Evolutionary conservation across 805 yeast species (phyloP), one percentile per base, ranked within the genome.

Genomic region (Candida pini): DNA sequence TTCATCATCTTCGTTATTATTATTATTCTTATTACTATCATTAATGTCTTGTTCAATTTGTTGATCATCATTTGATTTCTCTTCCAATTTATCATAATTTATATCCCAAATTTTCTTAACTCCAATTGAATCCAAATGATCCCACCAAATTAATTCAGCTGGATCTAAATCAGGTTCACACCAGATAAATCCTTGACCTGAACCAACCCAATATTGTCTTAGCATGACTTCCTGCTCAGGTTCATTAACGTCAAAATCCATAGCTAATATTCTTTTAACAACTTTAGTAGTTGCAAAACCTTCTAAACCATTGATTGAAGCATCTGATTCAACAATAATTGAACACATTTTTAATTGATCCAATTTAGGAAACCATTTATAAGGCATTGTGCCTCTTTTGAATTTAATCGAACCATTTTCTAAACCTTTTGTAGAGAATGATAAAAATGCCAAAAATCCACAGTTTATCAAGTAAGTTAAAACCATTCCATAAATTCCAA

Each of bases 141-240:
- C 34, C 49, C 53, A 48, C 64, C 63, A 55, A 14, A 53, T 39
- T 13, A 77, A 42, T 15, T 79, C 87, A 0, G 92, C 94, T 0
- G 95, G 95, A 51, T 86, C 95, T 51, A 81, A 82, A 53, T 85
- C 95, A 1, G 95, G 95, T 51, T 85, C 95, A 9, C 74, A 80
- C 95, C 95, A 85, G 40, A 80, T 84, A 51, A 83, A 85, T 10
- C 87, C 88, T 35, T 81, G 89, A 20, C 95, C 95, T 6, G 86
- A 84, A 27, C 81, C 70, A 52, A 84, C 76, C 95, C 95, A 85
- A 60, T 84, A 85, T 47, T 87, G 94, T 51, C 84, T 82, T 45
- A 85, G 48, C 63, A 76, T 67, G 30, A 73, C 53, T 40, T 85
- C 94, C 40, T 75, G 80, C 36, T 78, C 75, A 30, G 81, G 76